Conservation (phyloP, 148 eudicot species). For the Rhododendron vialii region DNA sequence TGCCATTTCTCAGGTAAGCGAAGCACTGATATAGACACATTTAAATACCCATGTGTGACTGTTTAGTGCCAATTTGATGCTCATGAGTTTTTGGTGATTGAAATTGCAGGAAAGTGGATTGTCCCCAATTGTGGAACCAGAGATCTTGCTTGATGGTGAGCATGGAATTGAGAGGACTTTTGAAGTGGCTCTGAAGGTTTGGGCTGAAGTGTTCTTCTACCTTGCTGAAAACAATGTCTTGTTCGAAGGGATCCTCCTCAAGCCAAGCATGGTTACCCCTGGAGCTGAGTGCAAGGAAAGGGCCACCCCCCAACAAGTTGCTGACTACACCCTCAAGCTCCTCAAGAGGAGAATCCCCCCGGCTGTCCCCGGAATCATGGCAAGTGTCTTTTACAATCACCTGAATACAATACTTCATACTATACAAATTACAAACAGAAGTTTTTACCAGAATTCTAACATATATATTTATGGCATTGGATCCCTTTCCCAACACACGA, state of each 20-base stretch:
- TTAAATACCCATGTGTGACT: background rate
- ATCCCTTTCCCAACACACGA: background rate
- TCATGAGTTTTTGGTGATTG: background rate
- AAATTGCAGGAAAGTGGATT: conserved; percentile 71
- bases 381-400: conserved; percentile 18
- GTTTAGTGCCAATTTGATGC: background rate
- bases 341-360: conserved; percentile 78
- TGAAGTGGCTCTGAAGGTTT: conserved; percentile 77
- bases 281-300: conserved; percentile 91
- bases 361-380: conserved; percentile 96
- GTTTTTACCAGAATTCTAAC: background rate
- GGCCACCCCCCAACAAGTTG: conserved; percentile 74
- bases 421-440: background rate
- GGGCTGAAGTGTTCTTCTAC: conserved; percentile 89
- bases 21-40: background rate
- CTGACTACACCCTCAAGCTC: conserved; percentile 79
- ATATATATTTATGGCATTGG: background rate
- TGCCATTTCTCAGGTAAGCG: conserved; percentile 76
- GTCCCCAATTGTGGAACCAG: conserved; percentile 97
- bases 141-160: conserved; percentile 84
- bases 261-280: conserved; percentile 97
- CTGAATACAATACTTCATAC: background rate
- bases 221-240: conserved; percentile 82
- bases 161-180: conserved; percentile 87
- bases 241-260: conserved; percentile 86